phyloP scores from a whole-genome alignment of 2,329 filamentous ascomycete genomes.

The Colletotrichum somersetense region DNA sequence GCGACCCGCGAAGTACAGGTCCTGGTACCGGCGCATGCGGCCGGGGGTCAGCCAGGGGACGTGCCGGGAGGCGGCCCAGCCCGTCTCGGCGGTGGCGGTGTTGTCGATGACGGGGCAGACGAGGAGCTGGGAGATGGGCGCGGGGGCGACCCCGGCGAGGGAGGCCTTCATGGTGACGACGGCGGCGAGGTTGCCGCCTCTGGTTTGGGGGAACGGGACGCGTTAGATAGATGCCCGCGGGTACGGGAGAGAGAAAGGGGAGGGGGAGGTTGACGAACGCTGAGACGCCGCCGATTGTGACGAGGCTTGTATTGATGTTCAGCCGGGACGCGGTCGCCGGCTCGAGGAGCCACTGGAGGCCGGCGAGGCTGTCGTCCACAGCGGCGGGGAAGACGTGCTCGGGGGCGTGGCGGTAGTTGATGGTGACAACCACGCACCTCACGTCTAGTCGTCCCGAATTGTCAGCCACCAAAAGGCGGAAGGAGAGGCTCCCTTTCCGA shows the following conservation, averaged over 20 bases:
- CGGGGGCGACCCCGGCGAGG: neutral
- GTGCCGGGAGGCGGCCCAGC: constrained; percentile 40
- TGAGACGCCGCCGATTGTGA: constrained; percentile 50
- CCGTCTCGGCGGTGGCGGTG: constrained; percentile 46
- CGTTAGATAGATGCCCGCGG: neutral
- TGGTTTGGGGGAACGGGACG: constrained; percentile 4
- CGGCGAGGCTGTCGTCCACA: constrained; percentile 51
- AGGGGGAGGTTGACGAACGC: constrained; percentile 39
- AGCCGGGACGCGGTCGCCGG: constrained; percentile 42
- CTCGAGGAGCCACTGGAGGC: constrained; percentile 48
- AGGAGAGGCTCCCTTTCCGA: no score
- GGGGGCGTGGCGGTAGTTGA: constrained; percentile 53
- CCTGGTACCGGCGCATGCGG: constrained; percentile 54
- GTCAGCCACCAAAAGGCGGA: neutral
- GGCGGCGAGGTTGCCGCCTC: constrained; percentile 43
- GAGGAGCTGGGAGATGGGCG: constrained; percentile 39
- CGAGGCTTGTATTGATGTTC: constrained; percentile 45
- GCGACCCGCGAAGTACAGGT: constrained; percentile 49
- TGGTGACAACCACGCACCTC: constrained; percentile 47
- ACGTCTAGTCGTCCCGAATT: constrained; percentile 40
- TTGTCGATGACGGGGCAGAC: constrained; percentile 53
- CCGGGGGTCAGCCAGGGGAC: constrained; percentile 51
- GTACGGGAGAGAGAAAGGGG: no score
- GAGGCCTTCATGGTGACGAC: constrained; percentile 42
- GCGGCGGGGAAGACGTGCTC: constrained; percentile 53